A percentile compares a stretch with the other conserved stretches of the same genome.
Conservation (phyloP, 2,329 filamentous ascomycete genomes). For the Phyllosticta citriasiana region DNA sequence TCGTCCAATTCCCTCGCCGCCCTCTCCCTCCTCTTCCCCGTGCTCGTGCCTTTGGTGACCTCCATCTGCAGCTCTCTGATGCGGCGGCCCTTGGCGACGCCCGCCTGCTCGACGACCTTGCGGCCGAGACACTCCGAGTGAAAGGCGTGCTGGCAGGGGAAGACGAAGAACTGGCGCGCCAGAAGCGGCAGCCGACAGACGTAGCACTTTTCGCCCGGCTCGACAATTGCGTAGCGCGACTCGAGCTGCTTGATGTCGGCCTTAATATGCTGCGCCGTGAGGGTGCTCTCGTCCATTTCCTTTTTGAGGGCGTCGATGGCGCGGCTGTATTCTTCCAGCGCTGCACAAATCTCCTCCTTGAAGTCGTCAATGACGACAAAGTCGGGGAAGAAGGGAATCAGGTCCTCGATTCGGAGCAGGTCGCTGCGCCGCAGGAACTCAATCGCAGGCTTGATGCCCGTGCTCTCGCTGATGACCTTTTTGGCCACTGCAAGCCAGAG, state of each 20-base stretch:
- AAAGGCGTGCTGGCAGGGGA: constrained; percentile 96
- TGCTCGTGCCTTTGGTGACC: constrained; percentile 65
- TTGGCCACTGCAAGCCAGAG: constrained; percentile 93
- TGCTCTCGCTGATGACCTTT: constrained; percentile 79
- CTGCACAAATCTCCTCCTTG: constrained; percentile 93
- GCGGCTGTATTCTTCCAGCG: constrained; percentile 84
- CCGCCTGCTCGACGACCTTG: constrained; percentile 73
- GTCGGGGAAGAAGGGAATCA: constrained; percentile 97
- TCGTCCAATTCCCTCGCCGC: constrained; percentile 83
- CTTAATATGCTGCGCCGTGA: constrained; percentile 84
- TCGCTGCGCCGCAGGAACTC: constrained; percentile 89
- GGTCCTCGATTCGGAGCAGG: constrained; percentile 83
- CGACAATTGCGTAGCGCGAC: constrained; percentile 87
- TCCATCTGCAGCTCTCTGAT: constrained; percentile 80
- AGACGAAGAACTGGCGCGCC: constrained; percentile 92
- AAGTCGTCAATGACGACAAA: constrained; percentile 99
- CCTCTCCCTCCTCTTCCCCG: constrained; percentile 52
- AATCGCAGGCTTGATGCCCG: constrained; percentile 77
- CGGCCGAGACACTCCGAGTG: constrained; percentile 88
- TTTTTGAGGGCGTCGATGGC: constrained; percentile 80
- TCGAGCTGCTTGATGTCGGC: constrained; percentile 78
- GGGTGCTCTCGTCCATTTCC: constrained; percentile 91
- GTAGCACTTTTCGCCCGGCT: constrained; percentile 91
- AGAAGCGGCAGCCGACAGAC: constrained; percentile 77
- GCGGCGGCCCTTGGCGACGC: constrained; percentile 62